Evolutionary conservation across 108 stramenopile genomes (phyloP).

Genomic region (Pinguiococcus pyrenoidosus): DNA sequence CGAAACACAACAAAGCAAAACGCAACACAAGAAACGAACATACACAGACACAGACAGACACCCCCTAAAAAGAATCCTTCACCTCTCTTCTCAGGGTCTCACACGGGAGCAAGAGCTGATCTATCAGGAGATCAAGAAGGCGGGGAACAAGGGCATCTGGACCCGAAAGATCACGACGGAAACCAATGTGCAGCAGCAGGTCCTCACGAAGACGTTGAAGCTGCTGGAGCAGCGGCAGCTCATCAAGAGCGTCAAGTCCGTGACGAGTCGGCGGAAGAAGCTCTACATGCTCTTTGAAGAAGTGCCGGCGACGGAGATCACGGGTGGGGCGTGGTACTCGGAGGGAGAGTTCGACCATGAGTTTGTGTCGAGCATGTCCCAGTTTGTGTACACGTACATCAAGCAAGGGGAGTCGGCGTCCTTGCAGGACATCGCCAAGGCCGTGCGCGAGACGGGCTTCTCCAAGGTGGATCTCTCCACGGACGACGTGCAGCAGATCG

Average conservation of each 20-base stretch:
- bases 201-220: constrained; percentile 82
- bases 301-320: constrained; percentile 81
- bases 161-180: constrained; percentile 77
- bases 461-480: constrained; percentile 62
- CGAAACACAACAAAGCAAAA: too few relatives aligned
- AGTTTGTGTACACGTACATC: constrained; percentile 46
- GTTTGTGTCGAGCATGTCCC: constrained; percentile 76
- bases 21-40: too few relatives aligned
- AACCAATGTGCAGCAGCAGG: constrained; percentile 73
- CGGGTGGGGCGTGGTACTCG: constrained; percentile 83
- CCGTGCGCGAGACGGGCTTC: constrained; percentile 62
- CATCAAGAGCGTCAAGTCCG: constrained; percentile 86
- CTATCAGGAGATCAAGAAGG: constrained; percentile 75
- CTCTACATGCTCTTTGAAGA: constrained; percentile 93
- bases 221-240: constrained; percentile 64
- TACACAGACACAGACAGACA: too few relatives aligned
- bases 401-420: constrained; percentile 35
- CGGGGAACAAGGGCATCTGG: constrained; percentile 90
- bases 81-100: not conserved
- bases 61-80: not conserved
- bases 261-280: constrained; percentile 88
- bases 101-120: constrained; percentile 52
- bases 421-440: constrained; percentile 45
- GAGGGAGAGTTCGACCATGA: constrained; percentile 90
- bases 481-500: constrained; percentile 70